These are phyloP conservation scores for Gryganskiella cystojenkinii DNA, from an alignment of 192 early-diverging fungal species.

Conservation along the genomic window DNA sequence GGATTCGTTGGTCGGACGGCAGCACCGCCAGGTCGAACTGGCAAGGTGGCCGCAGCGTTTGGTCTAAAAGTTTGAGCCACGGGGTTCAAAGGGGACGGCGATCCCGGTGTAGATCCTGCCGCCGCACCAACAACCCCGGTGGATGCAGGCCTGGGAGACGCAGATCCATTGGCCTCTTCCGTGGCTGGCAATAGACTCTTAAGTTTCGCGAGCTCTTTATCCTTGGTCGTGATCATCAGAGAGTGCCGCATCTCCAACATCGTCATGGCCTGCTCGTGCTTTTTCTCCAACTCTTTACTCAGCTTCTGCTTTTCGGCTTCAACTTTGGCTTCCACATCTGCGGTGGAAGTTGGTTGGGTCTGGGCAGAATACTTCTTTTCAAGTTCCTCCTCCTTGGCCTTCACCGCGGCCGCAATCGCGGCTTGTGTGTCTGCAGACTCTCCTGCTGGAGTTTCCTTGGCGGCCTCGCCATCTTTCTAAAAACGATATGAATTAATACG, in stretches of 20 bases:
- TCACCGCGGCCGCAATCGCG: constrained; percentile 21
- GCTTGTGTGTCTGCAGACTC: constrained; percentile 20
- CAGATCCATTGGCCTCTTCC: constrained; percentile 22
- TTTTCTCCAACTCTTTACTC: constrained; percentile 52
- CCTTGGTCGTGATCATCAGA: constrained; percentile 57
- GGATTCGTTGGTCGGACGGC: constrained; percentile 15
- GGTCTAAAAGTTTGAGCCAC: constrained; percentile 23
- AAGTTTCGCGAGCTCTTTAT: constrained; percentile 56
- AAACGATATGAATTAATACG: no score
- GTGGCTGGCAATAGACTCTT: constrained; percentile 49
- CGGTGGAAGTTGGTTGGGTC: no score
- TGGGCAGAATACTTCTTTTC: constrained; percentile 53
- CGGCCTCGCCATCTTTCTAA: constrained; percentile 28
- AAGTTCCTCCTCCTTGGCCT: constrained; percentile 25
- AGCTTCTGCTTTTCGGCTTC: constrained; percentile 55
- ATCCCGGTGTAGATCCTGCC: not conserved
- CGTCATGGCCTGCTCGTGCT: constrained; percentile 51
- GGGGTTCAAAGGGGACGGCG: constrained; percentile 9
- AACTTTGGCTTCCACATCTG: constrained; percentile 33
- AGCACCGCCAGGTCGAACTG: no score
- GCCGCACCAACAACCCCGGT: not conserved
- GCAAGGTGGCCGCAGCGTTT: not conserved
- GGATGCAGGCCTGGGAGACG: not conserved
- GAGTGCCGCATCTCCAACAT: constrained; percentile 58
- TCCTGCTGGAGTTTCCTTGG: not conserved